A percentile compares a stretch with the other conserved stretches of the same genome.
Evolutionary conservation across 306 rosid genomes (phyloP).

Genomic region (Castanea crenata): DNA sequence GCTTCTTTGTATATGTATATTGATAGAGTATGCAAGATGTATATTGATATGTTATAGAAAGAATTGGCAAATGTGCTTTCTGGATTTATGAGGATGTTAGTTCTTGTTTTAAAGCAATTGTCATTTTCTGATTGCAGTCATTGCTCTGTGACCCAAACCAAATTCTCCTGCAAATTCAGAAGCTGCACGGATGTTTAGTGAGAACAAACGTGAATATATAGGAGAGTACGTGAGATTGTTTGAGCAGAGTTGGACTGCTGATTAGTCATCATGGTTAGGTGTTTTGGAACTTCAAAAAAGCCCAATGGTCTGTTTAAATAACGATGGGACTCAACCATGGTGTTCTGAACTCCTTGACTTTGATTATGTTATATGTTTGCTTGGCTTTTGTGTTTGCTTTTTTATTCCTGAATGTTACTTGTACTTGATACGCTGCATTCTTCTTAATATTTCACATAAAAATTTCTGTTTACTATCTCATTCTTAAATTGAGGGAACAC

Average conservation of each 20-base stretch:
- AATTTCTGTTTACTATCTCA: background rate
- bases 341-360: slow-evolving; percentile 38
- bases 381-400: slow-evolving; percentile 29
- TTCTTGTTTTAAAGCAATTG: background rate
- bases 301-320: slow-evolving; percentile 46
- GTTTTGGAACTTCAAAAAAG: slow-evolving; percentile 34
- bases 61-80: background rate
- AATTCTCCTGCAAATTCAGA: slow-evolving; percentile 98
- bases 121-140: slow-evolving; percentile 64
- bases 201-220: slow-evolving; percentile 93
- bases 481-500: background rate
- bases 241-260: slow-evolving; percentile 99
- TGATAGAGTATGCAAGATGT: background rate
- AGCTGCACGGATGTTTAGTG: slow-evolving; percentile 96
- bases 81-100: background rate
- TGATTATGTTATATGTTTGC: slow-evolving; percentile 46
- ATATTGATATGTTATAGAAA: background rate
- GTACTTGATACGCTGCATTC: background rate
- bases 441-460: background rate
- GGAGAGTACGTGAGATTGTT: slow-evolving; percentile 88
- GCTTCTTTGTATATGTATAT: background rate
- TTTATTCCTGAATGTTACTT: background rate
- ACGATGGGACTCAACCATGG: slow-evolving; percentile 37
- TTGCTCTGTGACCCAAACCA: slow-evolving; percentile 93
- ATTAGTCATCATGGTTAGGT: slow-evolving; percentile 39